Conservation (phyloP, 2,329 filamentous ascomycete genomes). For the Thermothelomyces thermophilus region DNA sequence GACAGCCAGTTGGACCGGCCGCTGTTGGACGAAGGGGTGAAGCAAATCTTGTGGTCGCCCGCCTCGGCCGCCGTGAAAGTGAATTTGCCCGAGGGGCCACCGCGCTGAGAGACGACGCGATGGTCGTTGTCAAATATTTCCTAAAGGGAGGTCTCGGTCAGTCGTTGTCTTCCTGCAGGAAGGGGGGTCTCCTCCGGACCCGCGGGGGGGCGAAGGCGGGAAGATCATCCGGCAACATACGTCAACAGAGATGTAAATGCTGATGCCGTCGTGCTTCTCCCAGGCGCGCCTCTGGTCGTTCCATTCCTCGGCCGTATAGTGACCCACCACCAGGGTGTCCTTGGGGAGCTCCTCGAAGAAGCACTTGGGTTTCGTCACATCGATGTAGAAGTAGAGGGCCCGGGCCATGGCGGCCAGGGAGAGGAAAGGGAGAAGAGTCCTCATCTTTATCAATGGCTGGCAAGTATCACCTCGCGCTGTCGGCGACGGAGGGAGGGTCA, state of each 20-base stretch:
- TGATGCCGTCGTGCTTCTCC: conserved; percentile 65
- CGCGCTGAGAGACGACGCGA: conserved; percentile 84
- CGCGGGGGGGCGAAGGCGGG: neutral
- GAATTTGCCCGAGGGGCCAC: conserved; percentile 71
- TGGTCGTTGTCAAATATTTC: conserved; percentile 98
- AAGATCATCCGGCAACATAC: conserved; percentile 40
- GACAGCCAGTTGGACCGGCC: conserved; percentile 67
- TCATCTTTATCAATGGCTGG: conserved; percentile 40
- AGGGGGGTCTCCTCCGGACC: neutral
- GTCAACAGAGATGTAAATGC: conserved; percentile 87
- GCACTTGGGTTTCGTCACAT: conserved; percentile 79
- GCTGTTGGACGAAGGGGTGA: conserved; percentile 72
- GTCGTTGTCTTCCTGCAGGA: neutral
- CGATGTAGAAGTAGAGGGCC: conserved; percentile 93
- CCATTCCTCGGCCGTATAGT: conserved; percentile 82
- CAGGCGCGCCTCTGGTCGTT: conserved; percentile 64
- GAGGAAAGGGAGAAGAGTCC: conserved; percentile 57
- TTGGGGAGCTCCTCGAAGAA: conserved; percentile 98
- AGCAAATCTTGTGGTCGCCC: conserved; percentile 95
- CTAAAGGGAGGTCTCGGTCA: conserved; percentile 32
- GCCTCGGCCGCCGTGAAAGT: conserved; percentile 91
- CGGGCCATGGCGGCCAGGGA: conserved; percentile 60
- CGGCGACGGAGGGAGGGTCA: neutral
- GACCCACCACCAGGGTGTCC: conserved; percentile 90
- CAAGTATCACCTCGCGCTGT: neutral